Base-by-base conservation (phyloP, 495 filamentous ascomycete genomes). In the Pyronema omphalodes region DNA sequence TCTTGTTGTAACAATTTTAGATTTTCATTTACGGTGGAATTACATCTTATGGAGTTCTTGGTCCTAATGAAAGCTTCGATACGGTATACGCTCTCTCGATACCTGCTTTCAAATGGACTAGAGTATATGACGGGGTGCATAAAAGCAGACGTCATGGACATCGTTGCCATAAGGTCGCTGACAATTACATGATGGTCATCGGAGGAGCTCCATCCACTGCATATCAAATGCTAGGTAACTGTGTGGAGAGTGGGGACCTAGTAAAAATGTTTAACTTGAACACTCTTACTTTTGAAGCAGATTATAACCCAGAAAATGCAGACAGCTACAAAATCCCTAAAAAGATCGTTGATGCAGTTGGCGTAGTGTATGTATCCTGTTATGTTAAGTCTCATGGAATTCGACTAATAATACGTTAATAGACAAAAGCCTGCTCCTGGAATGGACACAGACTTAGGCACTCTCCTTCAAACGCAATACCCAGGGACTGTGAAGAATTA, bases 61-160 rank as follows among this genome's bases (percentile, higher is more conserved):
- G 23, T 1, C 23, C 23, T 29, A 82, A 76, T 54, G 44, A 47
- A 11, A 17, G 9, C 33, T 51, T 36, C 48, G 48, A 51, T 23
- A 9, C 84, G 50, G 78, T 88, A 11, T 87, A 81, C 66, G 74
- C 87, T 9, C 62, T 89, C 23, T 84, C 83, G 0, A 63, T 88
- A 12, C 84, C 85, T 0, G 78, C 82, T 0, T 88, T 89, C 65
- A 76, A 68, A n/a, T 89, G 84, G 84, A 76, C 76, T 37, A 75
- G 77, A 58, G 71, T 80, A 9, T 71, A 73, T 35, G 65, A 63
- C 0, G 76, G 80, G 3, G 49, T 45, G 36, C 68, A 53, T 0
- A 43, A 47, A 3, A 58, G 47, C 9, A 77, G 67, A 9, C 76
- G 83, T 36, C 76, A 71, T 15, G 73, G 73, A 0, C 83, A 86